Conservation (phyloP, 2,329 filamentous ascomycete genomes). For the Dothidotthia symphoricarpi region DNA sequence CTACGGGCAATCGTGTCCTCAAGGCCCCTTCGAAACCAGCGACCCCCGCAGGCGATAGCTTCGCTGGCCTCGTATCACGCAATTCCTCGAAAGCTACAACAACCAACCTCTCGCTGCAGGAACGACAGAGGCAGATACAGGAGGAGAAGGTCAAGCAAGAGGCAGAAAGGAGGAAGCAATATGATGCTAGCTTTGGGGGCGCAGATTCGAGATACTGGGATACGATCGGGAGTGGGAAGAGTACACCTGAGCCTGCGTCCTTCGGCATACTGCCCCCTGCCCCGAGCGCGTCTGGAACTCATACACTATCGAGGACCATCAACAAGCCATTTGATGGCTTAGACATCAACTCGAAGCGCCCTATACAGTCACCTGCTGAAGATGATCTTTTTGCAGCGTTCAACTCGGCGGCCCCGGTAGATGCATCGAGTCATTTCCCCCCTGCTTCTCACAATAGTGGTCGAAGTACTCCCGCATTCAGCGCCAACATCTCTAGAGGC, state of each 20-base stretch:
- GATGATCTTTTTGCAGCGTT: constrained; percentile 63
- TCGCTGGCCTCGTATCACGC: constrained; percentile 71
- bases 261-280: constrained; percentile 24
- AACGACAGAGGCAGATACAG: constrained; percentile 67
- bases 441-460: constrained; percentile 44
- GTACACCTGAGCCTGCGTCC: constrained; percentile 45
- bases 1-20: constrained; percentile 40
- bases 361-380: constrained; percentile 44
- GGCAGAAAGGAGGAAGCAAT: constrained; percentile 67
- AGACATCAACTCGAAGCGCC: constrained; percentile 31
- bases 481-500: constrained; percentile 25
- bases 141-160: constrained; percentile 78
- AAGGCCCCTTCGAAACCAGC: constrained; percentile 55
- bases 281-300: constrained; percentile 23
- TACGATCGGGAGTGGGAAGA: constrained; percentile 59
- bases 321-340: constrained; percentile 42
- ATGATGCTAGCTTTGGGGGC: constrained; percentile 73
- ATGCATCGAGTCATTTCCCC: constrained; percentile 60
- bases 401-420: constrained; percentile 58
- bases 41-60: constrained; percentile 63
- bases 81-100: constrained; percentile 56
- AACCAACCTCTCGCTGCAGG: constrained; percentile 67
- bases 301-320: constrained; percentile 36
- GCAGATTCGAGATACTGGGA: constrained; percentile 71
- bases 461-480: constrained; percentile 41